These are phyloP conservation scores for Capsicum baccatum DNA, from an alignment of 257 asterid species.

Conservation along the genomic window DNA sequence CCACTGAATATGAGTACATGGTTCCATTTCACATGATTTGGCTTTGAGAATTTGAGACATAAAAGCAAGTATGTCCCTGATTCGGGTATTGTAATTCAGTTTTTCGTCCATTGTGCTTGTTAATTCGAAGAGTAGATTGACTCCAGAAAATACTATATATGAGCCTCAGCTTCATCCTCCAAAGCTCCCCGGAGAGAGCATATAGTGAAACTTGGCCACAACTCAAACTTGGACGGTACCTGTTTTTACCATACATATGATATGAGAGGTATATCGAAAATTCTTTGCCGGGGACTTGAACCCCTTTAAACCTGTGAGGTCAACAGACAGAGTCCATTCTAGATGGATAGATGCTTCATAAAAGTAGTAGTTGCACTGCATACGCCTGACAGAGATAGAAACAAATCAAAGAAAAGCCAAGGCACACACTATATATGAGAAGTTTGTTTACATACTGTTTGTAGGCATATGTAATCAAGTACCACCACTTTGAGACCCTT, in stretches of 20 bases:
- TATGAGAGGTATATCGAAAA: not conserved
- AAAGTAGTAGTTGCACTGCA: not conserved
- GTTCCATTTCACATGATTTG: not conserved
- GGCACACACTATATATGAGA: slow-evolving; percentile 1
- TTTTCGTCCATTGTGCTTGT: not conserved
- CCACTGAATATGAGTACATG: not conserved
- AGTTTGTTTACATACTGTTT: not conserved
- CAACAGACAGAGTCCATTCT: not conserved
- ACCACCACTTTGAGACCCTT: not conserved
- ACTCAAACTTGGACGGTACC: not conserved
- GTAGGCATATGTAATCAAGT: not conserved
- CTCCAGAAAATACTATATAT: not conserved
- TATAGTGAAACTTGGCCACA: not conserved
- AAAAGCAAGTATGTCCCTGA: not conserved
- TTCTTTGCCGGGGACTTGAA: not conserved
- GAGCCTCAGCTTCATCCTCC: slow-evolving; percentile 8
- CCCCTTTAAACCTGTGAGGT: too few relatives aligned
- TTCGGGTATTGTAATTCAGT: not conserved
- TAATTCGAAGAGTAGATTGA: not conserved
- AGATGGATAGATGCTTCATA: not conserved
- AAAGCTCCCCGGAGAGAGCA: not conserved
- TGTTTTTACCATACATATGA: not conserved
- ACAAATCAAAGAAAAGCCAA: not conserved
- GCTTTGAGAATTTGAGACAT: not conserved
- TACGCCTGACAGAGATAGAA: not conserved